These are phyloP conservation scores for Mimosa bimucronata DNA, from an alignment of 306 rosid genomes.

Conservation along the genomic window DNA sequence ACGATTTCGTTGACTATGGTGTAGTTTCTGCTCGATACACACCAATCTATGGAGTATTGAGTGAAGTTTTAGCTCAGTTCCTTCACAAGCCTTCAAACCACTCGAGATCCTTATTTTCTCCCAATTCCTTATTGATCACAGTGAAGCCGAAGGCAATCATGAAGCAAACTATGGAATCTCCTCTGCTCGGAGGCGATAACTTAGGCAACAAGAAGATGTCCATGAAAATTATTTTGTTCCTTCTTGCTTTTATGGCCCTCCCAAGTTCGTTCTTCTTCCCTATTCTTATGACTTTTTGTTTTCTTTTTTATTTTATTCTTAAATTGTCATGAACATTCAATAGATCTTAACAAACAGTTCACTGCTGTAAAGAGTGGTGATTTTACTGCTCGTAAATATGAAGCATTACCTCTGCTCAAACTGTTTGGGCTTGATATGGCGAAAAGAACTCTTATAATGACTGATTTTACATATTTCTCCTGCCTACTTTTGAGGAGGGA, in stretches of 20 bases:
- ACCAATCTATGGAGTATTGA: no score
- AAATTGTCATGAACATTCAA: background rate
- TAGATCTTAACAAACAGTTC: background rate
- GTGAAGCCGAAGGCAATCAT: background rate
- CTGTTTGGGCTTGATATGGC: background rate
- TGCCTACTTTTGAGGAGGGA: background rate
- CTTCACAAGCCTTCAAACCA: background rate
- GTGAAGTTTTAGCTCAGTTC: background rate
- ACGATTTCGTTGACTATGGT: background rate
- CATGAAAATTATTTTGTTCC: slow-evolving; percentile 29
- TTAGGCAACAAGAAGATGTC: slow-evolving; percentile 22
- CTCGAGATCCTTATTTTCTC: background rate
- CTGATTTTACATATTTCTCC: background rate
- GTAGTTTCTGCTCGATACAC: background rate
- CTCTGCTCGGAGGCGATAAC: slow-evolving; percentile 38
- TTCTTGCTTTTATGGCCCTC: slow-evolving; percentile 38
- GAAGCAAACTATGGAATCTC: slow-evolving; percentile 42
- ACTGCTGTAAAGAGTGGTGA: background rate
- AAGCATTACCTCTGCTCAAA: background rate
- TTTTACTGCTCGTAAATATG: background rate
- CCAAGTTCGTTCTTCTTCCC: slow-evolving; percentile 40
- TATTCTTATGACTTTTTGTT: background rate
- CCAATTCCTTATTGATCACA: background rate
- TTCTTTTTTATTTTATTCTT: background rate
- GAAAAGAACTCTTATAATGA: no score